Evolutionary conservation across 2,329 filamentous ascomycete genomes (phyloP), one percentile per base, ranked within the genome.

Genomic region (Plenodomus lindquistii): DNA sequence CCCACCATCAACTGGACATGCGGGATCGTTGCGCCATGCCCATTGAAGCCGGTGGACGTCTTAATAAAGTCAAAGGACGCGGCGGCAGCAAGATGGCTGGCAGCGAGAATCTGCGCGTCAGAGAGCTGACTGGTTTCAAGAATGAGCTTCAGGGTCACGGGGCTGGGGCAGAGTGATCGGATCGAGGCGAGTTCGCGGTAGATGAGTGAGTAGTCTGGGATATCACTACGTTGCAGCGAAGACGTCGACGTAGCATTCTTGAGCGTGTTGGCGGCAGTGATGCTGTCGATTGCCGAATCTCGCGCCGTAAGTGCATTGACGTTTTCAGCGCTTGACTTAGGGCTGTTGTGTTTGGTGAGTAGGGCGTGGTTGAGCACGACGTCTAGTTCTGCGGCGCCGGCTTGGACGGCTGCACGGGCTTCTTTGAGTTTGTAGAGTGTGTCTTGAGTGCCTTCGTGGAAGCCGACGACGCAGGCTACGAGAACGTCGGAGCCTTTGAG

Each of bases 11-110:
- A 62, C 40, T 73, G 68, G 19, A 85, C 80, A 57, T 82, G 71
- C 42, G 80, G 75, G 15, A 77, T 69, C 29, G 63, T 78, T 0
- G 82, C 82, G 8, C 82, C 81, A 1, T 73, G 71, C 0, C 82
- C 82, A 41, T 78, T 76, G 65, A 84, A 84, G 1, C 83, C 83
- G 1, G 83, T 85, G 22, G 77, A 79, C 0, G 83, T 85, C 70
- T 85, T 85, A 52, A 85, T 78, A 53, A 77, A 85, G 56, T 85
- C 81, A 40, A 80, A 79, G 4, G 75, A 75, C 2, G 82, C 81
- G 27, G 77, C 72, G 15, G 75, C 77, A 2, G 79, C 77, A 35
- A 85, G 71, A 18, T 79, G 73, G 16, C 76, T 77, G 0, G 76
- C 82, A 1, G 81, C 81, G 27, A 84, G 74, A 44, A 84, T 78